Base-by-base conservation (phyloP, 257 asterid species). In the Rauvolfia tetraphylla region DNA sequence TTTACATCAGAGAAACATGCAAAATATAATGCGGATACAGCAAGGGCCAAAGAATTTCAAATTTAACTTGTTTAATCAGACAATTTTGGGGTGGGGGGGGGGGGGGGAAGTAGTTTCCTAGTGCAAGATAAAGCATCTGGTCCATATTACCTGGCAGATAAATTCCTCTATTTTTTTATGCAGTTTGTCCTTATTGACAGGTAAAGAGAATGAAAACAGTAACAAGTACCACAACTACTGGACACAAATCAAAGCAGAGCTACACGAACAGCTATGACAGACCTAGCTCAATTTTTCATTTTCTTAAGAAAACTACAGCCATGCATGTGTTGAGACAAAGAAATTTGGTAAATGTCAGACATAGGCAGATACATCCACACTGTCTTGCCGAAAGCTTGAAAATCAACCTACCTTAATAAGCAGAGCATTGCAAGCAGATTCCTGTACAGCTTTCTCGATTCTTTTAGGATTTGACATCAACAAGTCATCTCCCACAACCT, bases 401-500 rank as follows among this genome's bases (percentile, higher is more conserved):
- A 85, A 71, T 54, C 79, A 75, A 76, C 62, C 14, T 69, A 92
- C 99, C 99, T 95, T 95, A 48, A 95, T 87, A 76, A 90, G 86
- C 83, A 95, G 96, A 80, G 96, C 88, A 81, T 89, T 93, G 84
- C 99, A 95, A 79, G 96, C 86, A 69, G 90, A 85, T 84, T 95
- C 98, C 72, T 81, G 86, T 76, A 86, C 86, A 73, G 99, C 99
- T 86, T 88, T 91, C 88, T 93, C 96, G 71, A 95, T 91, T 81
- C 98, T 87, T 84, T 91, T 93, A 71, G 96, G 93, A 86, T 89
- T 91, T 74, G 98, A 95, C 92, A 85, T 88, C 89, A 95, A 73
- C 75, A 93, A 81, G 81, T 86, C 96, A 81, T 86, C 97, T 73
- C 98, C 99, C 34, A 93, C 97, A 68, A 93, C 97, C 99, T 95